Conservation (phyloP, 306 rosid species). For the Rosa persica region DNA sequence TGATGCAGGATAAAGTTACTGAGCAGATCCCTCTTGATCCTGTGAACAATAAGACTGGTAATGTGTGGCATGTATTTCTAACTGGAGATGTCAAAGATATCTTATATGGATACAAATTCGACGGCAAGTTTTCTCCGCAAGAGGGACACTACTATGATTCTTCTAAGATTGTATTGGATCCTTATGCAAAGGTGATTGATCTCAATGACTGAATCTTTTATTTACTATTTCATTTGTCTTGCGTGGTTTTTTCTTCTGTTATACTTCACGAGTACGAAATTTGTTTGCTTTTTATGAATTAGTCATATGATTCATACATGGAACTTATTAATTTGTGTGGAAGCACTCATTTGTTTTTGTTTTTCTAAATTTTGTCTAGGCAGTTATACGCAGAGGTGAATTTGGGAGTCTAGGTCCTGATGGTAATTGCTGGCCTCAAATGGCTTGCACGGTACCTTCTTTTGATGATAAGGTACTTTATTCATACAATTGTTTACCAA, state of each 20-base stretch:
- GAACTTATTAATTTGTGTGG: background rate
- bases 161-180: slow-evolving; percentile 71
- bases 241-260: background rate
- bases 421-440: slow-evolving; percentile 91
- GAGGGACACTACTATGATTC: slow-evolving; percentile 71
- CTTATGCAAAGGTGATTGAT: slow-evolving; percentile 83
- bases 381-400: slow-evolving; percentile 85
- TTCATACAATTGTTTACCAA: background rate
- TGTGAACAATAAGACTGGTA: slow-evolving; percentile 64
- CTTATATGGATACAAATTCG: slow-evolving; percentile 80
- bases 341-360: slow-evolving; percentile 18
- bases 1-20: slow-evolving; percentile 70
- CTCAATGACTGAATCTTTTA: background rate
- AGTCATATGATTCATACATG: background rate
- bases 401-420: slow-evolving; percentile 71
- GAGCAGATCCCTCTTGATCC: slow-evolving; percentile 71
- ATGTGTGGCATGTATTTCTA: slow-evolving; percentile 85
- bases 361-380: slow-evolving; percentile 57
- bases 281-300: background rate
- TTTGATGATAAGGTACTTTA: slow-evolving; percentile 49
- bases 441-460: slow-evolving; percentile 83
- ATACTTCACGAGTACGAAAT: background rate
- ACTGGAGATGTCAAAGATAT: slow-evolving; percentile 76
- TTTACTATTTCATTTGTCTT: background rate
- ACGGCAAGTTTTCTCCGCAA: slow-evolving; percentile 66